phyloP scores from a whole-genome alignment of 2,329 filamentous ascomycete genomes.

The Trichoderma hamatum region DNA sequence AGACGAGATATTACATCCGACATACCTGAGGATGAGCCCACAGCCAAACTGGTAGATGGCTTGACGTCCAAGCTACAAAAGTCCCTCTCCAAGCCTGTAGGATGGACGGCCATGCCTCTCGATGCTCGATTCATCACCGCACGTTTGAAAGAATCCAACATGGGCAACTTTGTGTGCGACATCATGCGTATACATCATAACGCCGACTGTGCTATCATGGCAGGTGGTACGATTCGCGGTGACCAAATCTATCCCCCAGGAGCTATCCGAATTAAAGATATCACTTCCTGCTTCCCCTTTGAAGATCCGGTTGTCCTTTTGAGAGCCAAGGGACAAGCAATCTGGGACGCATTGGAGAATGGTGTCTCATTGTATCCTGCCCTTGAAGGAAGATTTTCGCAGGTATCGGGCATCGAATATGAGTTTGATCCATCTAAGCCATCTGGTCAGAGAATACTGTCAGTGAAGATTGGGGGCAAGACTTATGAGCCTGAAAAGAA shows the following conservation, averaged over 20 bases:
- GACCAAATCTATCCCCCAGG: slow-evolving; percentile 88
- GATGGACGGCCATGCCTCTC: slow-evolving; percentile 79
- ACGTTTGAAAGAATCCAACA: slow-evolving; percentile 74
- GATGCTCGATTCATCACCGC: slow-evolving; percentile 88
- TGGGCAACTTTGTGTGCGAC: slow-evolving; percentile 90
- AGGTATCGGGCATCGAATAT: slow-evolving; percentile 82
- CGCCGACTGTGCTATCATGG: slow-evolving; percentile 83
- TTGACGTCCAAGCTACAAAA: slow-evolving; percentile 73
- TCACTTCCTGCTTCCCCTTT: slow-evolving; percentile 90
- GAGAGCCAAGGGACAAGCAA: slow-evolving; percentile 68
- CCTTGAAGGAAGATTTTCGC: slow-evolving; percentile 80
- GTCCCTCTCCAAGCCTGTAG: slow-evolving; percentile 79
- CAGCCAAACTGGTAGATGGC: slow-evolving; percentile 64
- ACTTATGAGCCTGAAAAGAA: slow-evolving; percentile 64
- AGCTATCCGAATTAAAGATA: slow-evolving; percentile 74
- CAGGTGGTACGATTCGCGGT: slow-evolving; percentile 80
- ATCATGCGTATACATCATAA: slow-evolving; percentile 83
- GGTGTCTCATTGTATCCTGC: slow-evolving; percentile 79
- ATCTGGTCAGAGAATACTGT: slow-evolving; percentile 64
- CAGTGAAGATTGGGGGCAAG: slow-evolving; percentile 61
- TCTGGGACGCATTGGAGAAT: slow-evolving; percentile 83
- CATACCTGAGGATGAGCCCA: slow-evolving; percentile 65
- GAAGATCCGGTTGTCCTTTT: slow-evolving; percentile 87
- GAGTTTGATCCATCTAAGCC: slow-evolving; percentile 68
- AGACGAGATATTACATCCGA: slow-evolving; percentile 72